Conservation (phyloP, 1,284 basidiomycete species). For the Tranzscheliella williamsii region DNA sequence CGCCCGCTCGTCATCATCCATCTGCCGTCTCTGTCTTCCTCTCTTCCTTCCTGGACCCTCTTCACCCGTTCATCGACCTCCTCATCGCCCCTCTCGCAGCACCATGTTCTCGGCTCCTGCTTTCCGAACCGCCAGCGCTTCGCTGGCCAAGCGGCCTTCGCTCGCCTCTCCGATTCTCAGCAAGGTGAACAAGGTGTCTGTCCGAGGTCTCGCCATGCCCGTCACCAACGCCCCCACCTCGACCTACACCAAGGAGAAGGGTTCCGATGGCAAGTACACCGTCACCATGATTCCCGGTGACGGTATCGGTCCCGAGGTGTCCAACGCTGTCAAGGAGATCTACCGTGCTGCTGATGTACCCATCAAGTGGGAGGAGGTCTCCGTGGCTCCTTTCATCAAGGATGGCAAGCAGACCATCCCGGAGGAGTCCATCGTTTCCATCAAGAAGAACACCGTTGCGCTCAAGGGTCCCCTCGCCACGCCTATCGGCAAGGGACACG, state of each 20-base stretch:
- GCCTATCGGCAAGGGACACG: slow-evolving; percentile 97
- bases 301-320: slow-evolving; percentile 96
- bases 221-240: slow-evolving; percentile 53
- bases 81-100: slow-evolving; percentile 1
- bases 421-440: slow-evolving; percentile 82
- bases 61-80: background rate
- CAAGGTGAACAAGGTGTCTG: slow-evolving; percentile 30
- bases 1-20: background rate
- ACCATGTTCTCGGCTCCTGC: slow-evolving; percentile 31
- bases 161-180: slow-evolving; percentile 40
- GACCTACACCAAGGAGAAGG: slow-evolving; percentile 57
- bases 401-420: slow-evolving; percentile 97
- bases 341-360: slow-evolving; percentile 74
- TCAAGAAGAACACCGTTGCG: slow-evolving; percentile 96
- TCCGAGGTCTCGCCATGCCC: slow-evolving; percentile 47
- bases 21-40: slow-evolving; percentile 1
- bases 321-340: slow-evolving; percentile 91
- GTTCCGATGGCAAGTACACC: slow-evolving; percentile 77
- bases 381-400: slow-evolving; percentile 83
- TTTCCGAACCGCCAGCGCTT: slow-evolving; percentile 35
- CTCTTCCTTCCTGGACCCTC: background rate
- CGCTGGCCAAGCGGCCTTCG: slow-evolving; percentile 40
- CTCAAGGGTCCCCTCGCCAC: slow-evolving; percentile 75
- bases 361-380: slow-evolving; percentile 89
- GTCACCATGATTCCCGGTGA: slow-evolving; percentile 91